Percentiles rank a stretch among this genome's conserved stretches.
Conservation (phyloP, 495 filamentous ascomycete species). For the Lophium mytilinum region DNA sequence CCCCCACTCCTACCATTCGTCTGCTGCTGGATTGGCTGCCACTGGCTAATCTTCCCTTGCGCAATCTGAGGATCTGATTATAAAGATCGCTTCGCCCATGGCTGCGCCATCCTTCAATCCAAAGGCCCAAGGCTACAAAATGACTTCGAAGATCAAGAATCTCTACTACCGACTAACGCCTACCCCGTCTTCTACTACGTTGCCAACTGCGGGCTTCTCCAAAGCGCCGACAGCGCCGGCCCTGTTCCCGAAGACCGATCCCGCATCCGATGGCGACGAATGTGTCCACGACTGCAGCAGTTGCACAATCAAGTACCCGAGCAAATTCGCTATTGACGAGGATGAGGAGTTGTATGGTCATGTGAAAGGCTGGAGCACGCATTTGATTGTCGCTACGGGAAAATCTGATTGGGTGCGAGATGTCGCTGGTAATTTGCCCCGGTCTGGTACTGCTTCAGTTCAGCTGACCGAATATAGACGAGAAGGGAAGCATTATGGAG, state of each 20-base stretch:
- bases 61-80: constrained; percentile 8
- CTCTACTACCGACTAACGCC: constrained; percentile 28
- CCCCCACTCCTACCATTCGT: too few species aligned
- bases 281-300: constrained; percentile 84
- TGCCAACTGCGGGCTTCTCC: constrained; percentile 24
- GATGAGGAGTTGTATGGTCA: constrained; percentile 74
- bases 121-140: constrained; percentile 10
- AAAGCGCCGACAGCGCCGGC: constrained; percentile 27
- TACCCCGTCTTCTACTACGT: constrained; percentile 11
- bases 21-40: too few species aligned
- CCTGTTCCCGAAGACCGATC: constrained; percentile 59
- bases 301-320: constrained; percentile 71
- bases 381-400: constrained; percentile 86
- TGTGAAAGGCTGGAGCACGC: constrained; percentile 82
- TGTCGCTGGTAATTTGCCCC: constrained; percentile 42
- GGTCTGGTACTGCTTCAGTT: background rate
- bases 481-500: constrained; percentile 92
- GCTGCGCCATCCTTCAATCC: constrained; percentile 6
- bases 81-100: constrained; percentile 7
- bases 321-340: constrained; percentile 66
- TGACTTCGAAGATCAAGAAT: constrained; percentile 28
- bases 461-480: constrained; percentile 41
- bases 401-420: constrained; percentile 92
- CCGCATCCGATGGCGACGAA: constrained; percentile 74
- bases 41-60: too few species aligned